phyloP scores from a whole-genome alignment of 768 basidiomycete genomes.

The Pleurotus djamor region DNA sequence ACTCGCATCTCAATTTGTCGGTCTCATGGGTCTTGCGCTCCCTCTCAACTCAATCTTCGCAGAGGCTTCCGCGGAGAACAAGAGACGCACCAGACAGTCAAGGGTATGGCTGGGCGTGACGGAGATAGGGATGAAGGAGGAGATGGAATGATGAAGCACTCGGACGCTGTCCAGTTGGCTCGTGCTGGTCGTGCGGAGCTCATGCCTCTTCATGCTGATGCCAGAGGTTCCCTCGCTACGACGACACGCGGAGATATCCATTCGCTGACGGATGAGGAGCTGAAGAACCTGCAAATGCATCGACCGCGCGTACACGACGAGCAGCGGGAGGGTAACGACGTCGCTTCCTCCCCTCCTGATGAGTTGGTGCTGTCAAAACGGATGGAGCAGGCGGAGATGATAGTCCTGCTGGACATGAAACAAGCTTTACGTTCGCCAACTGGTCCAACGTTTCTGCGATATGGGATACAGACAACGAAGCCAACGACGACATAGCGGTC shows the following conservation, averaged over 20 bases:
- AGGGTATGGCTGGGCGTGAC: conserved; percentile 34
- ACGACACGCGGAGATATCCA: conserved; percentile 18
- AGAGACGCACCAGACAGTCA: conserved; percentile 62
- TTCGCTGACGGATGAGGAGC: conserved; percentile 33
- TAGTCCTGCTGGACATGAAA: neutral
- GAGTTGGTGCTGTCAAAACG: conserved; percentile 1
- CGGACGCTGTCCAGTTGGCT: conserved; percentile 34
- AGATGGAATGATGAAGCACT: conserved; percentile 15
- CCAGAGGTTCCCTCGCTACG: neutral
- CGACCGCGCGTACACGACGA: conserved; percentile 27
- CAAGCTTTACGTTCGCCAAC: neutral
- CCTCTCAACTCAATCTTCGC: conserved; percentile 72
- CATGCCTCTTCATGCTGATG: neutral
- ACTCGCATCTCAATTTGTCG: conserved; percentile 53
- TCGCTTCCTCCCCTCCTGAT: neutral
- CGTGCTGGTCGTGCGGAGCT: conserved; percentile 4
- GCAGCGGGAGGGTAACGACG: conserved; percentile 17
- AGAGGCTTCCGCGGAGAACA: conserved; percentile 41
- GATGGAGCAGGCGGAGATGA: neutral
- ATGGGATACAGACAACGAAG: neutral
- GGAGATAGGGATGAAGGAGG: conserved; percentile 6
- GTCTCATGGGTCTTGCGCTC: conserved; percentile 75
- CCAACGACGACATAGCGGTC: conserved; percentile 5
- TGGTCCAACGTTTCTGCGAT: neutral
- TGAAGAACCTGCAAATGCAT: conserved; percentile 32